Conservation (phyloP, 441 rosid species). For the Gossypium davidsonii region DNA sequence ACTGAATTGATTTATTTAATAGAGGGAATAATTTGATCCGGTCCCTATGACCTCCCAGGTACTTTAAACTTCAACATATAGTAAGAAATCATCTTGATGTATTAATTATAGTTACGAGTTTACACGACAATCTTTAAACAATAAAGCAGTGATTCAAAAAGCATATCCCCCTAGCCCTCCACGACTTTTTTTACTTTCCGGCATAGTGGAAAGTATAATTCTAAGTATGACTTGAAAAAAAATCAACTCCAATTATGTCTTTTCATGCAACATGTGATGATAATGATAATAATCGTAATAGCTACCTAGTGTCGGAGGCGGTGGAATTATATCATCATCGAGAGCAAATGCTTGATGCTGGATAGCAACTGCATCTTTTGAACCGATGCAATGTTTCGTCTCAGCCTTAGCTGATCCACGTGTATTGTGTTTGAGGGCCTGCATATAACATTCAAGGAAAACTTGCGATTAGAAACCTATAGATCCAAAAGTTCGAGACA, state of each 20-base stretch:
- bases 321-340: slow-evolving; percentile 42
- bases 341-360: slow-evolving; percentile 22
- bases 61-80: too few species aligned
- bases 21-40: too few species aligned
- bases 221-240: neutral
- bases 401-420: slow-evolving; percentile 13
- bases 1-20: too few species aligned
- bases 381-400: slow-evolving; percentile 20
- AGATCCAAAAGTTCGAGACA: neutral
- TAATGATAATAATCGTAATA: neutral
- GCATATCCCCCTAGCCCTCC: too few species aligned
- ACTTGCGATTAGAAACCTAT: neutral
- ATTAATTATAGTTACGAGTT: neutral
- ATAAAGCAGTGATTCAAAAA: neutral
- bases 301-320: slow-evolving; percentile 59
- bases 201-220: too few species aligned
- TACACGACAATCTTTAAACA: neutral
- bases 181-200: too few species aligned
- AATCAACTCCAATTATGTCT: neutral
- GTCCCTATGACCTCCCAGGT: too few species aligned
- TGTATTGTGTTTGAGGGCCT: slow-evolving; percentile 22
- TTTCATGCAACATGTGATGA: neutral
- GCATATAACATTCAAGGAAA: slow-evolving; percentile 10
- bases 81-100: too few species aligned
- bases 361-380: slow-evolving; percentile 19